Evolutionary conservation across 1,284 basidiomycete species (phyloP).

Genomic region (Fomitopsis palustris): DNA sequence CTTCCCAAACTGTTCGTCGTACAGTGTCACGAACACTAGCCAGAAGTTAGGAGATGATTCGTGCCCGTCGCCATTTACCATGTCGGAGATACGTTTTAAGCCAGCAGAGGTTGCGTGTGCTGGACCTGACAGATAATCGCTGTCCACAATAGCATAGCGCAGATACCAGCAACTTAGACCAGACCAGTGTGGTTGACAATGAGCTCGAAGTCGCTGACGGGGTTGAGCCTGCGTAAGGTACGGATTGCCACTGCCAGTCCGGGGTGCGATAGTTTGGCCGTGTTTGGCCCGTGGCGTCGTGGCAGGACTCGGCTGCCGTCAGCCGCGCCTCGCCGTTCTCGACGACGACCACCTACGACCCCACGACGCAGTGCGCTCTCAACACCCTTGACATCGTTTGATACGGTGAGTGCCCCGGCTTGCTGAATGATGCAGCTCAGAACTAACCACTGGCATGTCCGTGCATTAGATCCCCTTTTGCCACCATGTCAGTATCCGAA

Average conservation of each 20-base stretch:
- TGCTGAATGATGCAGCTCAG: background rate
- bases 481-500: constrained; percentile 21
- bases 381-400: constrained; percentile 15
- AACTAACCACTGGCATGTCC: background rate
- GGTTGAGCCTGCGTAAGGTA: background rate
- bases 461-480: constrained; percentile 8
- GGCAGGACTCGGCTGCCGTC: constrained; percentile 15
- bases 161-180: background rate
- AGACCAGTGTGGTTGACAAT: background rate
- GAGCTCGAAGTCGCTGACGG: background rate
- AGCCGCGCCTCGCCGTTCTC: constrained; percentile 16
- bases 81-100: no score
- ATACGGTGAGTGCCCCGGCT: constrained; percentile 17
- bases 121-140: no score
- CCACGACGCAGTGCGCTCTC: constrained; percentile 13
- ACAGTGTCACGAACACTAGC: no score
- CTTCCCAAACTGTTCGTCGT: no score
- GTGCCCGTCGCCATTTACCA: no score
- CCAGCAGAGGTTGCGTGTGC: no score
- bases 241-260: background rate
- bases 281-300: constrained; percentile 20
- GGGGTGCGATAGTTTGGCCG: constrained; percentile 14
- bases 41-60: no score
- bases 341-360: constrained; percentile 25
- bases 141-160: background rate